phyloP scores from a whole-genome alignment of 108 stramenopile species.

The Skeletonema marinoi region DNA sequence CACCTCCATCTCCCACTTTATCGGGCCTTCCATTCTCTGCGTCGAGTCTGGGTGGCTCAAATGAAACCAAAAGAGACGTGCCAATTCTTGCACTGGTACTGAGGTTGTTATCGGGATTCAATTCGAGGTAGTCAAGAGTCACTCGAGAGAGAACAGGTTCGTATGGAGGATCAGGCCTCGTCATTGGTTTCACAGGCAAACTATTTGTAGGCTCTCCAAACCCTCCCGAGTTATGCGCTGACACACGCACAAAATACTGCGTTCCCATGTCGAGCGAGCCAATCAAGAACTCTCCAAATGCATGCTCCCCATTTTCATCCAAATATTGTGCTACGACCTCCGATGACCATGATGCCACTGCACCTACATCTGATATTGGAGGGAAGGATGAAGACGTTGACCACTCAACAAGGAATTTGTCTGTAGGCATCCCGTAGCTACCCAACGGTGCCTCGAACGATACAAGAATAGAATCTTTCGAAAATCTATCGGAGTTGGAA shows the following conservation, averaged over 20 bases:
- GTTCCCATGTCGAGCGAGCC: conserved; percentile 61
- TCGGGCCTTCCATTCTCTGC: conserved; percentile 43
- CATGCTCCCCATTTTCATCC: conserved; percentile 26
- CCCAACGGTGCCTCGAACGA: conserved; percentile 34
- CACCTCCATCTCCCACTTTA: conserved; percentile 58
- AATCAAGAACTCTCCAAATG: conserved; percentile 52
- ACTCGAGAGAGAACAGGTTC: conserved; percentile 42
- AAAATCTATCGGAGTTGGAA: conserved; percentile 45
- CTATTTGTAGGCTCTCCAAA: conserved; percentile 39
- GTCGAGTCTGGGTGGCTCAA: conserved; percentile 51
- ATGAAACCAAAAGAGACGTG: conserved; percentile 53
- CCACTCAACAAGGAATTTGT: conserved; percentile 89
- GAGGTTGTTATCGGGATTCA: conserved; percentile 3
- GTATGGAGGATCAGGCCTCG: conserved; percentile 55
- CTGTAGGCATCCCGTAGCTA: conserved; percentile 58
- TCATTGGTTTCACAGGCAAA: conserved; percentile 53
- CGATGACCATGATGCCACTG: conserved; percentile 26
- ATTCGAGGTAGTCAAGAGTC: conserved; percentile 19
- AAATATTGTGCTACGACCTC: conserved; percentile 36
- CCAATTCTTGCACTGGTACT: conserved; percentile 37
- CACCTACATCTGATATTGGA: not conserved
- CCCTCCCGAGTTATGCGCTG: conserved; percentile 68
- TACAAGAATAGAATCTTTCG: conserved; percentile 39
- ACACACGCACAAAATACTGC: conserved; percentile 69
- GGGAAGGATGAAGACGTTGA: conserved; percentile 49